Base-by-base conservation (phyloP, 805 yeast genomes). In the Barnettozyma salicaria region DNA sequence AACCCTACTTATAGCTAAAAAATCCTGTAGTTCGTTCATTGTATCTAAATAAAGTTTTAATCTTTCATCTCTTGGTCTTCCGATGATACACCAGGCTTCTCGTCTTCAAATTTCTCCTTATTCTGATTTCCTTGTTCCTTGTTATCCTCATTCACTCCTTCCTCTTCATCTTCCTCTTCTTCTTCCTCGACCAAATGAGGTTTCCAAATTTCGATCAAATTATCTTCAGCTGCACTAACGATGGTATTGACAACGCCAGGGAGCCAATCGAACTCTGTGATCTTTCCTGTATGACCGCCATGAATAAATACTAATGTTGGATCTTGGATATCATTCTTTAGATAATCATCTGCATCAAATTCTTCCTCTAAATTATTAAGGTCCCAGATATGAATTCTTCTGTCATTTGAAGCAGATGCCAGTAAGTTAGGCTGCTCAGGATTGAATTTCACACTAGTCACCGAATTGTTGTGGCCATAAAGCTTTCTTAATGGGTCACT, bases 281-380 rank as follows among this genome's bases (percentile, higher is more conserved):
- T 68, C 36, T 78, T 68, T 32, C 74, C 75, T 3, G 88, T 76
- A 60, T 87, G 96, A 10, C 96, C 96, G 12, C 94, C 95, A 58
- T 88, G 95, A 51, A 85, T 72, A 53, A 85, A 87, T 18, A 63
- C 60, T 40, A 87, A 68, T 55, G 87, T 81, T 6, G 95, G 92
- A 45, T 88, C 94, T 9, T 77, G 75, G 43, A 70, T 70, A 20
- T 70, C 68, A 44, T 73, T 79, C 46, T 72, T 81, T 19, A 66
- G 64, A 36, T 67, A 72, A 40, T 70, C 75, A 33, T 65, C 67
- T 35, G 65, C 70, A 44, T 71, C 74, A 23, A 75, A 80, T 7
- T 70, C 72, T 37, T 76, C 77, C 21, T 68, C 74, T 40, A 82
- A 58, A 41, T 68, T 67, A 40, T 67, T 64, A 44, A 87, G 64